Percentiles rank a stretch among this genome's conserved stretches.
Evolutionary conservation across 148 eudicot species (phyloP).

Genomic region (Chenopodium quinoa): DNA sequence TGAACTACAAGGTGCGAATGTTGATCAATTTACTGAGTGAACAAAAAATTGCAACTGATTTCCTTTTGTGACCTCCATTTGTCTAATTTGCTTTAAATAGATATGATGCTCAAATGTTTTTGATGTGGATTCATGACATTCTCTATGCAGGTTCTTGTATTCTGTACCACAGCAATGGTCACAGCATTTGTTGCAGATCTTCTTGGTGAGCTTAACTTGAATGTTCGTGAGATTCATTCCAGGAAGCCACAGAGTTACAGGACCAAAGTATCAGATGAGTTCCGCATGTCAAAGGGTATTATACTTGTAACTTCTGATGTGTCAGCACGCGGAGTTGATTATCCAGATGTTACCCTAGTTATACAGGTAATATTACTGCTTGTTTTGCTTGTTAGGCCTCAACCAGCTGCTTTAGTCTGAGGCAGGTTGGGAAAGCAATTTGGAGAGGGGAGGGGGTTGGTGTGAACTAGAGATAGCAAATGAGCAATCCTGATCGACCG

Average conservation of each 20-base stretch:
- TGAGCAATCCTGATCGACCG: neutral
- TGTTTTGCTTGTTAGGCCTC: neutral
- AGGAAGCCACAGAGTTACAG: slow-evolving; percentile 88
- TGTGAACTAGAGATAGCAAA: neutral
- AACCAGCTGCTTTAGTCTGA: neutral
- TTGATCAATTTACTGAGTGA: neutral
- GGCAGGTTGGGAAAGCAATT: neutral
- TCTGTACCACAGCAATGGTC: slow-evolving; percentile 99
- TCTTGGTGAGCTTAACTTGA: slow-evolving; percentile 83
- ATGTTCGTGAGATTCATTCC: slow-evolving; percentile 97
- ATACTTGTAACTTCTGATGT: slow-evolving; percentile 97
- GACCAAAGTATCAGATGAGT: slow-evolving; percentile 86
- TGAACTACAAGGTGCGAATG: slow-evolving; percentile 81
- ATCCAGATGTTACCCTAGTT: slow-evolving; percentile 94
- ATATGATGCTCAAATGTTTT: neutral
- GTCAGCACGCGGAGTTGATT: slow-evolving; percentile 98
- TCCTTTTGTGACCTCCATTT: neutral
- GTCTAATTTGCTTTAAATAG: neutral
- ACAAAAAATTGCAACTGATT: neutral
- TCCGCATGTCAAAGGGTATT: slow-evolving; percentile 87
- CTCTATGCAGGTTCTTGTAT: slow-evolving; percentile 77
- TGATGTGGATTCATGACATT: slow-evolving; percentile 11
- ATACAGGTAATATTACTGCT: slow-evolving; percentile 56
- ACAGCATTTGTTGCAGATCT: slow-evolving; percentile 87
- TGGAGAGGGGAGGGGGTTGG: neutral